Evolutionary conservation across 768 basidiomycete genomes (phyloP).

Genomic region (Boletus tomentosulus): DNA sequence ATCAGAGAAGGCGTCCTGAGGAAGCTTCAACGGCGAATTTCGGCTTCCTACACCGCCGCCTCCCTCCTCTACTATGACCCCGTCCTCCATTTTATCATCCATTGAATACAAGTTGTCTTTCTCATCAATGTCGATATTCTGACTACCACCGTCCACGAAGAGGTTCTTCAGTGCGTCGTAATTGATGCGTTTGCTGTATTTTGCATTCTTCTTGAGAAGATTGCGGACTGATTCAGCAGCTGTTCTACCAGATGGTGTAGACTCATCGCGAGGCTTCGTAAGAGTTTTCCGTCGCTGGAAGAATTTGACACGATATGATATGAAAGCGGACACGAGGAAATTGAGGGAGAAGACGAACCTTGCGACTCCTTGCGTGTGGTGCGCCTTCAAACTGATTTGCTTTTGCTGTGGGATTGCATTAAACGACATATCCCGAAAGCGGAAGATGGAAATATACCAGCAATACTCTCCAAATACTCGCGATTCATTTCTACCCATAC

Average conservation of each 20-base stretch:
- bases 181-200: slow-evolving; percentile 91
- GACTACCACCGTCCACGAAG: slow-evolving; percentile 46
- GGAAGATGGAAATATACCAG: slow-evolving; percentile 42
- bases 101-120: slow-evolving; percentile 51
- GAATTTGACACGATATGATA: slow-evolving; percentile 5
- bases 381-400: slow-evolving; percentile 49
- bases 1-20: slow-evolving; percentile 4
- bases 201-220: slow-evolving; percentile 79
- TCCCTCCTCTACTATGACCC: slow-evolving; percentile 36
- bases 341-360: slow-evolving; percentile 60
- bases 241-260: slow-evolving; percentile 44
- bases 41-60: slow-evolving; percentile 33
- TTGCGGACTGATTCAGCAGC: slow-evolving; percentile 34
- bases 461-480: slow-evolving; percentile 85
- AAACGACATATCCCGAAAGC: slow-evolving; percentile 34
- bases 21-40: slow-evolving; percentile 32
- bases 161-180: slow-evolving; percentile 84
- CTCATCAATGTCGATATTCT: slow-evolving; percentile 33
- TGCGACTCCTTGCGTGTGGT: slow-evolving; percentile 56
- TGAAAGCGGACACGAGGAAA: slow-evolving; percentile 24
- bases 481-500: slow-evolving; percentile 93
- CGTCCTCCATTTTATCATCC: slow-evolving; percentile 46
- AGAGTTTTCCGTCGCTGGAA: slow-evolving; percentile 63
- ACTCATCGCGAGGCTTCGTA: slow-evolving; percentile 68
- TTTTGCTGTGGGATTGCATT: slow-evolving; percentile 58